phyloP scores from a whole-genome alignment of 2,329 filamentous ascomycete genomes.

The Phyllosticta ampelicida region DNA sequence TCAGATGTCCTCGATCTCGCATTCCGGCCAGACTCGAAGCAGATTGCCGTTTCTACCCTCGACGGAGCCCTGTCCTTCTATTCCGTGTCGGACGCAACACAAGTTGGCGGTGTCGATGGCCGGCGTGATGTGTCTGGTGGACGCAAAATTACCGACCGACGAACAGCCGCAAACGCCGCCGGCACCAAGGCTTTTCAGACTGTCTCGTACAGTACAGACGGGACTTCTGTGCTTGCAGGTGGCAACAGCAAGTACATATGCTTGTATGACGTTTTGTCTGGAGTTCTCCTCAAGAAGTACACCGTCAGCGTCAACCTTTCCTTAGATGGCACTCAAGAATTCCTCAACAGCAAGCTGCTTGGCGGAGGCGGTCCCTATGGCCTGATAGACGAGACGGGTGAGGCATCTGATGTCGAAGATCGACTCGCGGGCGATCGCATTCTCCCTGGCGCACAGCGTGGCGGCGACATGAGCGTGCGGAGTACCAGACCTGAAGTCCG shows the following conservation, averaged over 20 bases:
- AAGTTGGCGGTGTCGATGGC: slow-evolving; percentile 77
- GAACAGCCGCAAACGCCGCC: slow-evolving; percentile 81
- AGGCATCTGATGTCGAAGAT: slow-evolving; percentile 81
- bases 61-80: slow-evolving; percentile 95
- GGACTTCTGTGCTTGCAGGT: slow-evolving; percentile 76
- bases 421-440: slow-evolving; percentile 54
- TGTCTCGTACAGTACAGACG: slow-evolving; percentile 85
- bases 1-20: slow-evolving; percentile 81
- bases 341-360: slow-evolving; percentile 82
- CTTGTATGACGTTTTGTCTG: slow-evolving; percentile 86
- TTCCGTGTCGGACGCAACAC: slow-evolving; percentile 78
- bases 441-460: slow-evolving; percentile 77
- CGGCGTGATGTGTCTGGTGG: slow-evolving; percentile 88
- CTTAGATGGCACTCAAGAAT: slow-evolving; percentile 90
- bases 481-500: slow-evolving; percentile 71
- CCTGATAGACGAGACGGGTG: slow-evolving; percentile 78
- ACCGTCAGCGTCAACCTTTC: slow-evolving; percentile 95
- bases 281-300: slow-evolving; percentile 86
- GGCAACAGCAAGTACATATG: slow-evolving; percentile 99
- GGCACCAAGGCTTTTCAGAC: slow-evolving; percentile 85
- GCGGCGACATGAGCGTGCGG: slow-evolving; percentile 73
- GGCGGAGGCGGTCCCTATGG: slow-evolving; percentile 80
- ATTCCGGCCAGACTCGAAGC: slow-evolving; percentile 79
- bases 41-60: slow-evolving; percentile 82
- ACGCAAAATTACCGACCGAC: slow-evolving; percentile 74